phyloP scores from a whole-genome alignment of 441 rosid genomes.

The Erysimum cheiri region DNA sequence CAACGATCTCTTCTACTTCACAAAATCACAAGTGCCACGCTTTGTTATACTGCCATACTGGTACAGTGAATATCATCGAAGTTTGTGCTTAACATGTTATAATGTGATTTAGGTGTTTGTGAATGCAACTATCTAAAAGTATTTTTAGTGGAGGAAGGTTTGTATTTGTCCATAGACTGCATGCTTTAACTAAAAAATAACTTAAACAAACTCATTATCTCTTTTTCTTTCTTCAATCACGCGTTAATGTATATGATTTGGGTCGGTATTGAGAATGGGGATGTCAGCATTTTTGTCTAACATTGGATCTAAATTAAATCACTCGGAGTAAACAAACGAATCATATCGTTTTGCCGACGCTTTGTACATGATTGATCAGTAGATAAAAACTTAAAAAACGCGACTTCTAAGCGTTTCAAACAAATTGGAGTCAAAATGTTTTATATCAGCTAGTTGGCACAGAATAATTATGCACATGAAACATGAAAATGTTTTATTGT shows the following conservation, averaged over 20 bases:
- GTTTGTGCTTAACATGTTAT: not conserved
- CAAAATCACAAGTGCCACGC: conserved; percentile 1
- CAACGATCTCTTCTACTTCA: not conserved
- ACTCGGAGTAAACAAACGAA: conserved; percentile 53
- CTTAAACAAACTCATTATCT: not conserved
- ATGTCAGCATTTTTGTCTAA: conserved; percentile 15
- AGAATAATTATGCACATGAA: not conserved
- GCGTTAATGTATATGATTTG: not conserved
- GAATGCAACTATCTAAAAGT: not conserved
- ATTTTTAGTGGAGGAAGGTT: conserved; percentile 3
- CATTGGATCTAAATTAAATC: conserved; percentile 45
- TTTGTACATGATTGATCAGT: conserved; percentile 53
- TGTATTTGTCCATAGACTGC: not conserved
- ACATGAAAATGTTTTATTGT: not conserved
- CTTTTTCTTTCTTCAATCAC: not conserved
- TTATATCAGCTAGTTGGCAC: conserved; percentile 19
- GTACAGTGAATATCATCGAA: not conserved
- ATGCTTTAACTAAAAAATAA: not conserved
- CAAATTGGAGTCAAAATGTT: conserved; percentile 61
- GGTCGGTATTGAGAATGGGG: not conserved
- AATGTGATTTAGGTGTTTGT: not conserved
- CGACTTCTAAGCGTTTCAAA: conserved; percentile 57
- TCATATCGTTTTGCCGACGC: conserved; percentile 64
- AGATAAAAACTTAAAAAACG: conserved; percentile 39
- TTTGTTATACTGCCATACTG: too few relatives aligned